These are phyloP conservation scores for Trichophyton equinum DNA, from an alignment of 2,329 filamentous ascomycete species.

Conservation along the genomic window DNA sequence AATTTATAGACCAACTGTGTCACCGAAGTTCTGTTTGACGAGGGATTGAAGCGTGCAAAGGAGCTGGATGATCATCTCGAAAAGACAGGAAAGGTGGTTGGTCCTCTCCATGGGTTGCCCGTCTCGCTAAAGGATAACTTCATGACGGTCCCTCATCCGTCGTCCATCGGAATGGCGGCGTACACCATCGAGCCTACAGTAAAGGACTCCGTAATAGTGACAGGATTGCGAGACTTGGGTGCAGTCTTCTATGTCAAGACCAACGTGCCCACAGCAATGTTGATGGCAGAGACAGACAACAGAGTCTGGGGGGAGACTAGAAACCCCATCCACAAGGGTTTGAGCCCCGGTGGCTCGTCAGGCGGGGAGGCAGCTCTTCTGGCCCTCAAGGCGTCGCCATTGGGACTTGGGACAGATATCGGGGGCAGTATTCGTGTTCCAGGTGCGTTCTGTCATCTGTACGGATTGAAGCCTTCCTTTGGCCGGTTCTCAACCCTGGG, in stretches of 20 bases:
- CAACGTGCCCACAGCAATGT: constrained; percentile 30
- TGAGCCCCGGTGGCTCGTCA: constrained; percentile 25
- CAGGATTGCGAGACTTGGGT: constrained; percentile 30
- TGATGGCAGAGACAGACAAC: constrained; percentile 34
- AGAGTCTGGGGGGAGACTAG: constrained; percentile 33
- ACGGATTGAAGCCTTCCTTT: constrained; percentile 30
- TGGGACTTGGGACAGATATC: constrained; percentile 32
- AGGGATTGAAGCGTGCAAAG: constrained; percentile 25
- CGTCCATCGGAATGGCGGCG: constrained; percentile 13
- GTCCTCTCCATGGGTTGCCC: constrained; percentile 32
- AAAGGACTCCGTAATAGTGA: constrained; percentile 23
- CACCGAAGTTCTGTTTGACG: constrained; percentile 44
- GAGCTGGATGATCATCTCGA: constrained; percentile 22
- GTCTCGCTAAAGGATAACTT: constrained; percentile 33
- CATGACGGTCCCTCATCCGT: constrained; percentile 19
- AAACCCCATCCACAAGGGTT: constrained; percentile 24
- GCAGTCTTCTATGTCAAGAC: constrained; percentile 33
- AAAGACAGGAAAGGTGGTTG: constrained; percentile 32
- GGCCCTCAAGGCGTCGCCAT: constrained; percentile 20
- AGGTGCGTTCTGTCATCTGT: constrained; percentile 26
- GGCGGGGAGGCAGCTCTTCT: constrained; percentile 28
- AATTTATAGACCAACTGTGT: constrained; percentile 46
- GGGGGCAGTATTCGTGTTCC: constrained; percentile 30
- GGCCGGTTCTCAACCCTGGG: constrained; percentile 29
- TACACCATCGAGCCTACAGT: constrained; percentile 16